Conservation (phyloP, 768 basidiomycete genomes). For the Holtermanniella nyarrowii region DNA sequence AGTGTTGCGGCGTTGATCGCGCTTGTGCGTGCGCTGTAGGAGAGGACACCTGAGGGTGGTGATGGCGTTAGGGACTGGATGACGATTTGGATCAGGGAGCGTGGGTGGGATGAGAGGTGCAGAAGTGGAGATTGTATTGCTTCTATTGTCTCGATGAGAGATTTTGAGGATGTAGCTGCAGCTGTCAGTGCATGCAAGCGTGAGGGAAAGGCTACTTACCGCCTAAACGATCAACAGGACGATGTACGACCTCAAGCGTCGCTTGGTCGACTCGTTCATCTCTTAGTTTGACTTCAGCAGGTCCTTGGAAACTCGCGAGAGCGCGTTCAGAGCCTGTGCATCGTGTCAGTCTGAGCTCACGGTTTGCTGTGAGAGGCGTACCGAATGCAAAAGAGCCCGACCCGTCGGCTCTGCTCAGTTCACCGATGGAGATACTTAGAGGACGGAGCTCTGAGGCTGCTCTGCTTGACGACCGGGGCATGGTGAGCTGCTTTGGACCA, state of each 20-base stretch:
- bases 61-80: slow-evolving; percentile 38
- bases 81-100: slow-evolving; percentile 42
- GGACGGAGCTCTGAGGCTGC: slow-evolving; percentile 23
- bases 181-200: not conserved
- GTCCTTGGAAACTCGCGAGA: slow-evolving; percentile 41
- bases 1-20: slow-evolving; percentile 40
- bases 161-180: slow-evolving; percentile 37
- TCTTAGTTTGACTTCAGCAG: slow-evolving; percentile 41
- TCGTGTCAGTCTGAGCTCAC: not conserved
- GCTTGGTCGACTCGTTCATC: slow-evolving; percentile 43
- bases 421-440: slow-evolving; percentile 26
- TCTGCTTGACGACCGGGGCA: slow-evolving; percentile 24
- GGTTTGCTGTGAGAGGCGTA: slow-evolving; percentile 5
- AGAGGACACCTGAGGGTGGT: not conserved
- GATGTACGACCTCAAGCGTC: slow-evolving; percentile 41
- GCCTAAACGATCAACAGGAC: slow-evolving; percentile 39
- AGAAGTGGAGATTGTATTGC: slow-evolving; percentile 38
- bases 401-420: slow-evolving; percentile 42
- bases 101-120: slow-evolving; percentile 39
- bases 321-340: slow-evolving; percentile 37
- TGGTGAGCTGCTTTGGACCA: not conserved
- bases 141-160: slow-evolving; percentile 30
- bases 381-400: slow-evolving; percentile 41
- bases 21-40: slow-evolving; percentile 33
- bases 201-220: slow-evolving; percentile 17